Evolutionary conservation across 345 rosid genomes (phyloP), one percentile per base, ranked within the genome.

Genomic region (Salix purpurea): DNA sequence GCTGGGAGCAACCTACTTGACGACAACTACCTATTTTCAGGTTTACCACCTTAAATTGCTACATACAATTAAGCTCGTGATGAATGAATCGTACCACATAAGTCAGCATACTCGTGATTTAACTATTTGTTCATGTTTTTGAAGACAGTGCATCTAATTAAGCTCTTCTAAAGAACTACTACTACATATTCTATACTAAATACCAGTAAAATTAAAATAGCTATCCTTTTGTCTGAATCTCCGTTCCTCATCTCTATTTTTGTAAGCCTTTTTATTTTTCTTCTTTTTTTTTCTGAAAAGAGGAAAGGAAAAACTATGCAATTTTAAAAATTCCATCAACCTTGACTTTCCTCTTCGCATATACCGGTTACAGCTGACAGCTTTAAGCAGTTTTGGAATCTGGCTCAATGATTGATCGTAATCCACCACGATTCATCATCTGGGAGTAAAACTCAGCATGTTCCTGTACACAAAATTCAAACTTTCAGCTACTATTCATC

Each of bases 341-440:
- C 21, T 42, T 69, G 23, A 15, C 19, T 65, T 26, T 6, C 37
- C 26, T 3, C 15, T n/a, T 56, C 13, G 58, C 58, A 13, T 18
- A 30, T 21, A 15, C 58, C 23, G 37, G 18, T n/a, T 5, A 12
- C 26, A 28, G 36, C 28, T 62, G 67, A n/a, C 71, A 21, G 30
- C 52, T 52, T 79, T 56, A 73, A 19, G 46, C 34, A 42, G 14
- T 11, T 58, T 15, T 76, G 24, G 83, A 83, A 65, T 79, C 83
- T 4, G 83, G 85, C 67, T 79, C 81, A 0, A 83, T 79, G 11
- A 70, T 70, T 16, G 85, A 83, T 30, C 78, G 70, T 40, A 79
- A 77, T 73, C 85, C 85, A 36, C 78, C 76, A 3, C 81, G 85
- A 34, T 76, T 28, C 81, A 83, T 79, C 85, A 79, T 83, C 70